Evolutionary conservation across 108 stramenopile genomes (phyloP), one percentile per base, ranked within the genome.

Genomic region (Skeletonema menzelii): DNA sequence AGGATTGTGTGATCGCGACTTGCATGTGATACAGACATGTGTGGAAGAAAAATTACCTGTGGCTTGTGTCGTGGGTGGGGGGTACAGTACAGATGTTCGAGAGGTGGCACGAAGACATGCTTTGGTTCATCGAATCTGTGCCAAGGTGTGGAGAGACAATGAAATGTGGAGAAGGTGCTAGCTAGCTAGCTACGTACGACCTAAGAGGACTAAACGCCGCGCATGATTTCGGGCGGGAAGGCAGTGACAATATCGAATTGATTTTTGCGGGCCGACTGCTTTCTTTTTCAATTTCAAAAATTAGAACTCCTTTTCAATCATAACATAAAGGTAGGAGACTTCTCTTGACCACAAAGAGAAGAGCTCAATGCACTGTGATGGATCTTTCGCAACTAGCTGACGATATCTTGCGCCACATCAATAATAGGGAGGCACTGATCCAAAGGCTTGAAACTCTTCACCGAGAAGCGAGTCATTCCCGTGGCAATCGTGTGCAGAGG

Each of bases 51-150:
- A 49, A 10, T 86, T 95, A 20, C 94, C 91, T 4, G 75, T 95
- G 2, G 89, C 90, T 10, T 80, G 66, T 10, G 90, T 92, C 0
- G 69, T 95, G 37, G 90, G 91, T 10, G 94, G 94, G 12, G 94
- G 94, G 13, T 95, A 95, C 69, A 85, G 87, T 53, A 69, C 64
- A 31, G 86, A 90, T 62, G 75, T 87, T 12, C 75, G 70, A 31
- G 80, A 77, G 3, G 47, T 92, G 17, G 91, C 87, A 2, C 76
- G 77, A 47, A 76, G 91, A 53, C 91, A 92, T 76, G 82, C 88
- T 4, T 82, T 88, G 57, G 83, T 92, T 2, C 86, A 88, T 72
- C 82, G 88, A 60, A 89, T 89, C 73, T 87, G 85, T 60, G 83
- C 80, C 20, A 64, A 76, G 32, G 79, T 91, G 15, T 91, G 91